phyloP scores from a whole-genome alignment of 2,329 filamentous ascomycete species.

The Dactylellina parvicollis region DNA sequence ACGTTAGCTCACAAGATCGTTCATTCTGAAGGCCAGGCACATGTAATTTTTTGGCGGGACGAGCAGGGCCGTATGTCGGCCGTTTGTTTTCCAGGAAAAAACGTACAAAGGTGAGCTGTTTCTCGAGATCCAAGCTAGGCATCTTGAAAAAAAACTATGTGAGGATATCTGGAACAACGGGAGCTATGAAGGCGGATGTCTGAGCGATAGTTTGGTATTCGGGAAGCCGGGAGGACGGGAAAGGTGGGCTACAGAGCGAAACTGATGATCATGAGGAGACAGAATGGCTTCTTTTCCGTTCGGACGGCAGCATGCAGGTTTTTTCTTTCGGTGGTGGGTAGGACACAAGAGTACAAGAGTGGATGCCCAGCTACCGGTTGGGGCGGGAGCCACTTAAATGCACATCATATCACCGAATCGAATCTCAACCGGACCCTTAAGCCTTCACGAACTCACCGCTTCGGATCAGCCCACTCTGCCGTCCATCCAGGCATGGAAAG shows the following conservation, averaged over 20 bases:
- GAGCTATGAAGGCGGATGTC: conserved; percentile 13
- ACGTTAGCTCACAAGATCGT: conserved; percentile 29
- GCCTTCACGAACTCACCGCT: background rate
- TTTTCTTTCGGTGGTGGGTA: conserved; percentile 13
- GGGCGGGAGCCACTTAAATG: conserved; percentile 24
- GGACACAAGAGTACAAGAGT: background rate
- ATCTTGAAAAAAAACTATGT: conserved; percentile 44
- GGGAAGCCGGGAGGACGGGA: background rate
- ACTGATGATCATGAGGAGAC: conserved; percentile 27
- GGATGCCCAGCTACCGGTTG: conserved; percentile 25
- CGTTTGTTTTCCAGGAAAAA: background rate
- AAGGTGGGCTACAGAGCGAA: conserved; percentile 16
- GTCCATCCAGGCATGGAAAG: background rate
- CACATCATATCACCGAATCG: conserved; percentile 9
- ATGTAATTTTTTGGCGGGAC: no score
- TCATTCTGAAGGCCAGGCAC: no score
- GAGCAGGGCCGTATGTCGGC: background rate
- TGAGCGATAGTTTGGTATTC: conserved; percentile 7
- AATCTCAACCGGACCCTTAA: conserved; percentile 1
- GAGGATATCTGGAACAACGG: conserved; percentile 4
- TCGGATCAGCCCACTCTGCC: background rate
- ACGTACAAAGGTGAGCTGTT: conserved; percentile 82
- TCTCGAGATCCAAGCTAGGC: conserved; percentile 76
- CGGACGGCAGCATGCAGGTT: conserved; percentile 37
- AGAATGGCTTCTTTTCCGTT: conserved; percentile 26